Conservation (phyloP, 495 filamentous ascomycete genomes). For the Physcia stellaris region DNA sequence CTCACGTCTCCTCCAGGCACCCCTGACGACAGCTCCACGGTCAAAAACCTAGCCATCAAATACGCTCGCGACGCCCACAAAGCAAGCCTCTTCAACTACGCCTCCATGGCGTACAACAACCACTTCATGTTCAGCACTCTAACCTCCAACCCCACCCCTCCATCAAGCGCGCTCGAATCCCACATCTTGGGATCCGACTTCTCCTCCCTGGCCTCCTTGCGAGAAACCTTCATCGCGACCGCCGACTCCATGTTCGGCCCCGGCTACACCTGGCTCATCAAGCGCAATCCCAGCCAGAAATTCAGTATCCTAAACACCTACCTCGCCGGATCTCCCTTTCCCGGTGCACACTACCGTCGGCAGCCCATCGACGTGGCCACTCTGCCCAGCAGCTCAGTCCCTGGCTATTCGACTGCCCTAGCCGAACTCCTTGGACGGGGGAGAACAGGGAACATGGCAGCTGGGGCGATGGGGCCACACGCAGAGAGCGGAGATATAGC, state of each 20-base stretch:
- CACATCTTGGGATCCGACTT: constrained; percentile 49
- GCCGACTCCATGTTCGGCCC: constrained; percentile 91
- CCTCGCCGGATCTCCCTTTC: constrained; percentile 78
- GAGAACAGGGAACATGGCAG: constrained; percentile 25
- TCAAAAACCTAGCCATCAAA: constrained; percentile 56
- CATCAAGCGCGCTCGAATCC: constrained; percentile 2
- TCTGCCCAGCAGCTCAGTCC: constrained; percentile 9
- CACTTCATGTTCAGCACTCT: constrained; percentile 78
- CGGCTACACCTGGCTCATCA: constrained; percentile 90
- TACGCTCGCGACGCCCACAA: constrained; percentile 63
- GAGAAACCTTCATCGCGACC: constrained; percentile 62
- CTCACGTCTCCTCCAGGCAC: constrained; percentile 29
- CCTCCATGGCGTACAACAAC: constrained; percentile 94
- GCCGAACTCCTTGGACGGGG: constrained; percentile 1
- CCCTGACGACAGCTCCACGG: constrained; percentile 38
- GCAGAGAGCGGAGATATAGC: constrained; percentile 30
- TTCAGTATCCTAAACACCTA: constrained; percentile 80
- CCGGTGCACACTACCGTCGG: constrained; percentile 65
- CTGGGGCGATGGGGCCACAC: constrained; percentile 37
- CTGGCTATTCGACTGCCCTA: constrained; percentile 3
- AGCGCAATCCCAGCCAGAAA: constrained; percentile 28
- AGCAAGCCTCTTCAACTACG: constrained; percentile 83
- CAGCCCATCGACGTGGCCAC: constrained; percentile 77
- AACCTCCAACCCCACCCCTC: constrained; percentile 28
- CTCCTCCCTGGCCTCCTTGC: constrained; percentile 67